Evolutionary conservation across 768 basidiomycete genomes (phyloP).

Genomic region (Boletus reticuloceps): DNA sequence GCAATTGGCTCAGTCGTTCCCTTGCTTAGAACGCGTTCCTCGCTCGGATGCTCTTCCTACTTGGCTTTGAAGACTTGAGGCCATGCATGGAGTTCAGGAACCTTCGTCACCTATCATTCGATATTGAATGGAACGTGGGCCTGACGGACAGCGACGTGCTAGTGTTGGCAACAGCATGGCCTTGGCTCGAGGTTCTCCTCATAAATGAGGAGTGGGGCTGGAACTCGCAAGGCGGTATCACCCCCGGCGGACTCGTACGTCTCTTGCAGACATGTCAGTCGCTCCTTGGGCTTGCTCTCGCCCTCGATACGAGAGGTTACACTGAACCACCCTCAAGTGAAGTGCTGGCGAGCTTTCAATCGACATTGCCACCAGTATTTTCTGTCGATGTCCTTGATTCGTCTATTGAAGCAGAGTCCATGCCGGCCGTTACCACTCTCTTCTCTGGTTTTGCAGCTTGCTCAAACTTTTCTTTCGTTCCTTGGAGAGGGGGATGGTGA

Average conservation of each 20-base stretch:
- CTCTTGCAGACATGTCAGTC: not conserved
- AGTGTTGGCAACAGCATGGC: not conserved
- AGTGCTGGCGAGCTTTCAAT: too few species aligned
- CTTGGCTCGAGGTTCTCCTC: not conserved
- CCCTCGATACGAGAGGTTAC: not conserved
- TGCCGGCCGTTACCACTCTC: too few species aligned
- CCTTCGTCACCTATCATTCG: not conserved
- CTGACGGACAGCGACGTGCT: not conserved
- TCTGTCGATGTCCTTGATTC: too few species aligned
- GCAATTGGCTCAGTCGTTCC: not conserved
- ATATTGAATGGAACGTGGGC: not conserved
- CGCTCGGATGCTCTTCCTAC: not conserved
- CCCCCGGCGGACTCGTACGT: not conserved
- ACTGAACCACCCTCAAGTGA: not conserved
- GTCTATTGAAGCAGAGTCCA: too few species aligned
- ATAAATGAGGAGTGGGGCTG: not conserved
- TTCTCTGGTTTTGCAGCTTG: too few species aligned
- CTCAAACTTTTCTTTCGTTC: too few species aligned
- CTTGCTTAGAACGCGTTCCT: not conserved
- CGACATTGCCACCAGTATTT: not conserved
- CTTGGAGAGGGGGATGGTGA: too few species aligned
- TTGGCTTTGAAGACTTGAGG: not conserved
- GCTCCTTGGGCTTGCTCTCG: not conserved
- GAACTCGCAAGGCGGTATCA: not conserved
- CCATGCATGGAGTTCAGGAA: not conserved